Evolutionary conservation across 495 filamentous ascomycete species (phyloP), one percentile per base, ranked within the genome.

Genomic region (Darksidea phi): DNA sequence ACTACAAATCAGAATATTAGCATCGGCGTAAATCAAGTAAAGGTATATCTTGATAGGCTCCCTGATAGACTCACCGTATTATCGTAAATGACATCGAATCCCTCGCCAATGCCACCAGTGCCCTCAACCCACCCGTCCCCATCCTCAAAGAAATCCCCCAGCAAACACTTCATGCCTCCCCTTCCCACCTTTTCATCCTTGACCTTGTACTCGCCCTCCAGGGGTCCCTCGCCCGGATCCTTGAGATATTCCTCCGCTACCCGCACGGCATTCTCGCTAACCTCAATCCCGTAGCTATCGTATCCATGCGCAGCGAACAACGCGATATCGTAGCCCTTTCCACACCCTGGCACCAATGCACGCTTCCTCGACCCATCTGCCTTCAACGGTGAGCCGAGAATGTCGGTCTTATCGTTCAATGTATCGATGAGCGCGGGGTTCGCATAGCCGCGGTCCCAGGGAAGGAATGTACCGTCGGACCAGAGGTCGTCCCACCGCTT

Each of bases 1-100:
- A 95, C 89, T 90, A 59, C 13, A 18, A 28, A 37, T 54, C 18
- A 36, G 46, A 23, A 24, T 6, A 56, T 23, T 50, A 50, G 37
- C 37, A 24, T 26, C 6, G 50, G 43, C 24, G 0, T 21, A 34
- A 32, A 32, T 10, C n/a, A n/a, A n/a, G n/a, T n/a, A n/a, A n/a
- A n/a, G n/a, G n/a, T n/a, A n/a, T n/a, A n/a, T 10, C 28, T 32
- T 32, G 28, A 3, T 32, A 4, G 28, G 4, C 28, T 4, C 28
- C 28, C 28, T 32, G n/a, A n/a, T n/a, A 13, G 41, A 70, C 83
- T 64, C 77, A 90, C 89, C 25, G 88, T 91, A 70, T 92, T 91
- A 72, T 94, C 90, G 76, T 90, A 94, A 38, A 93, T 84, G 24
- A 94, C 68, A 75, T 95, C 88, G 74, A 91, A 91, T 12, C 72